Percentiles rank a stretch among this genome's conserved stretches.
phyloP scores from a whole-genome alignment of 2,329 filamentous ascomycete genomes.

The Coniochaeta sp. region DNA sequence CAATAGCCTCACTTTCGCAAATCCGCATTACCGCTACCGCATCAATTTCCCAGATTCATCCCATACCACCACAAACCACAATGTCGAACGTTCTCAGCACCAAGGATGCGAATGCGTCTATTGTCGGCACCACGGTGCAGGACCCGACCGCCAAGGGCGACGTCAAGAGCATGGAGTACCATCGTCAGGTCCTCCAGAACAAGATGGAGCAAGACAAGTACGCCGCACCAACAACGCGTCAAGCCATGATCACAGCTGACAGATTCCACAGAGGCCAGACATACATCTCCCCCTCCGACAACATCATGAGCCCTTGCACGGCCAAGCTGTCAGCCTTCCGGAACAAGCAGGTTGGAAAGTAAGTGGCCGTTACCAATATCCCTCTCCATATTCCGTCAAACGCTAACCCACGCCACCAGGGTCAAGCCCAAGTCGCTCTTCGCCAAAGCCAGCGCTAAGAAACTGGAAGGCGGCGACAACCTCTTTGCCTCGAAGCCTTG shows the following conservation, averaged over 20 bases:
- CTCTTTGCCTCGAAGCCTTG: constrained; percentile 24
- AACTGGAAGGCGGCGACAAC: constrained; percentile 41
- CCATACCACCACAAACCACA: constrained; percentile 10
- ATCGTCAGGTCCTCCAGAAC: constrained; percentile 66
- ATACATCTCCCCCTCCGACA: constrained; percentile 80
- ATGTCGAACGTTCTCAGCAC: constrained; percentile 59
- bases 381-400: neutral
- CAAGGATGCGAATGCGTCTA: constrained; percentile 58
- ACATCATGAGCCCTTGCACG: constrained; percentile 80
- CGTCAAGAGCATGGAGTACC: constrained; percentile 67
- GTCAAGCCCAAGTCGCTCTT: constrained; percentile 63
- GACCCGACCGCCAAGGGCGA: constrained; percentile 38
- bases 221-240: constrained; percentile 21
- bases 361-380: constrained; percentile 25
- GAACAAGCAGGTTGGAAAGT: constrained; percentile 76
- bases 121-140: constrained; percentile 24
- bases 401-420: constrained; percentile 27
- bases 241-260: neutral
- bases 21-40: too few species aligned
- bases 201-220: constrained; percentile 65
- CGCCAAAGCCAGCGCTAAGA: constrained; percentile 58
- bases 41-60: neutral
- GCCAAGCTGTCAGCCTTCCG: constrained; percentile 76
- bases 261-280: constrained; percentile 8
- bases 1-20: too few species aligned